Evolutionary conservation across 306 rosid species (phyloP).

Genomic region (Glycyrrhiza uralensis): DNA sequence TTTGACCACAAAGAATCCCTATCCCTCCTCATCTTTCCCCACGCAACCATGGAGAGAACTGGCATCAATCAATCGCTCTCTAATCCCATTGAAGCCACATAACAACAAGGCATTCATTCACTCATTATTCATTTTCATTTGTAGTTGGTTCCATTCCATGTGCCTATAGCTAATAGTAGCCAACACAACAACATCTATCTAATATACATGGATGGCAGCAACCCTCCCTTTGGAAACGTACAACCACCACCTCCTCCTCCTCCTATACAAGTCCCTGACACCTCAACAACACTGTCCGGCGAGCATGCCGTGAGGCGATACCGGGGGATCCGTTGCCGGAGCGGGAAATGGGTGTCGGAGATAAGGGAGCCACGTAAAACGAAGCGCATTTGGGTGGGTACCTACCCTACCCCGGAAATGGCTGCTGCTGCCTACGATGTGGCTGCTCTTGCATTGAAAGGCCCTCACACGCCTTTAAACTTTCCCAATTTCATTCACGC

Average conservation of each 20-base stretch:
- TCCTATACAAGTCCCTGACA: conserved; percentile 5
- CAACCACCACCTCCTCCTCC: no score
- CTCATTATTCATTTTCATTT: no score
- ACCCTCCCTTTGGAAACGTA: conserved; percentile 11
- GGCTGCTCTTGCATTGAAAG: conserved; percentile 84
- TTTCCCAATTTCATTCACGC: conserved; percentile 51
- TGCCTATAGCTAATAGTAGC: not conserved
- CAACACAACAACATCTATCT: not conserved
- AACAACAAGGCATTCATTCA: not conserved
- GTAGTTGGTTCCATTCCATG: not conserved
- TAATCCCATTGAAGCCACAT: not conserved
- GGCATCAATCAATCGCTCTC: not conserved
- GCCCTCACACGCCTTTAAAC: conserved; percentile 61
- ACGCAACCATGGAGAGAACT: no score
- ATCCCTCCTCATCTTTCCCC: no score
- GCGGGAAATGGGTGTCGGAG: conserved; percentile 97
- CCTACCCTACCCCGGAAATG: conserved; percentile 78
- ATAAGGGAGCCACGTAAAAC: conserved; percentile 90
- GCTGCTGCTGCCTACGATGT: conserved; percentile 96
- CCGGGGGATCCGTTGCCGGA: conserved; percentile 68
- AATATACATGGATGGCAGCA: conserved; percentile 38
- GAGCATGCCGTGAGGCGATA: not conserved
- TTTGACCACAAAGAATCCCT: no score
- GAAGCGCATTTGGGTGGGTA: conserved; percentile 90
- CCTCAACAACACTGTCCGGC: not conserved